Conservation (phyloP, 2,329 filamentous ascomycete species). For the Elsinoe ampelina region DNA sequence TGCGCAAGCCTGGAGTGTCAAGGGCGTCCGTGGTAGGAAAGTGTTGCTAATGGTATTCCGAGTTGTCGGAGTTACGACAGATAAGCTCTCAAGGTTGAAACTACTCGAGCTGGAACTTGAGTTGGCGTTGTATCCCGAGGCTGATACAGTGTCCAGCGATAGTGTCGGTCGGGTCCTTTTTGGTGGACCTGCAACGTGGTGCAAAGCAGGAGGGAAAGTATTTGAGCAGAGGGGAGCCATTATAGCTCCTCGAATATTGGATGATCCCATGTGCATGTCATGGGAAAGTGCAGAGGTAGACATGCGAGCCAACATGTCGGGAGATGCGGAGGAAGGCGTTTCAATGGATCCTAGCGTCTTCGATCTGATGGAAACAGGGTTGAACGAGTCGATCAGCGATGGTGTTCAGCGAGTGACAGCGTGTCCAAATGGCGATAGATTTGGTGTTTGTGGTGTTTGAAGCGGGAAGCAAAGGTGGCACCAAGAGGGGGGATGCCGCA, state of each 20-base stretch:
- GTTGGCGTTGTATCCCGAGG: slow-evolving; percentile 20
- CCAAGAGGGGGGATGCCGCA: slow-evolving; percentile 2
- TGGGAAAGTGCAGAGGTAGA: slow-evolving; percentile 19
- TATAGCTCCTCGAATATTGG: slow-evolving; percentile 18
- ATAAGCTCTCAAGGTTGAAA: slow-evolving; percentile 44
- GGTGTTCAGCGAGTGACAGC: background rate
- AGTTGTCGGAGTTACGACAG: slow-evolving; percentile 50
- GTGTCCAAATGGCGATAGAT: background rate
- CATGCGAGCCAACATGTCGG: slow-evolving; percentile 27
- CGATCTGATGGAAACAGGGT: background rate
- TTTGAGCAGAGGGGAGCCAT: slow-evolving; percentile 37
- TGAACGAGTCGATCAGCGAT: background rate
- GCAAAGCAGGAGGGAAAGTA: slow-evolving; percentile 13
- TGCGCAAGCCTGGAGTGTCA: background rate
- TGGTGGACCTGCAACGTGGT: slow-evolving; percentile 19
- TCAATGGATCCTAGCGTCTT: background rate
- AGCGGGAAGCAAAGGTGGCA: slow-evolving; percentile 7
- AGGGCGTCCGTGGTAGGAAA: slow-evolving; percentile 26
- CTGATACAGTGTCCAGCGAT: slow-evolving; percentile 47
- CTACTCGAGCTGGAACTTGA: slow-evolving; percentile 21
- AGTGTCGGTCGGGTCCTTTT: slow-evolving; percentile 46
- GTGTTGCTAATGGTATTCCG: slow-evolving; percentile 55
- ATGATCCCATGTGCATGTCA: slow-evolving; percentile 16
- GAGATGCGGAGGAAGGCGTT: slow-evolving; percentile 6
- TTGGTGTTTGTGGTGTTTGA: background rate